These are phyloP conservation scores for Leavenworthia alabamica DNA, from an alignment of 345 rosid genomes.

Conservation along the genomic window DNA sequence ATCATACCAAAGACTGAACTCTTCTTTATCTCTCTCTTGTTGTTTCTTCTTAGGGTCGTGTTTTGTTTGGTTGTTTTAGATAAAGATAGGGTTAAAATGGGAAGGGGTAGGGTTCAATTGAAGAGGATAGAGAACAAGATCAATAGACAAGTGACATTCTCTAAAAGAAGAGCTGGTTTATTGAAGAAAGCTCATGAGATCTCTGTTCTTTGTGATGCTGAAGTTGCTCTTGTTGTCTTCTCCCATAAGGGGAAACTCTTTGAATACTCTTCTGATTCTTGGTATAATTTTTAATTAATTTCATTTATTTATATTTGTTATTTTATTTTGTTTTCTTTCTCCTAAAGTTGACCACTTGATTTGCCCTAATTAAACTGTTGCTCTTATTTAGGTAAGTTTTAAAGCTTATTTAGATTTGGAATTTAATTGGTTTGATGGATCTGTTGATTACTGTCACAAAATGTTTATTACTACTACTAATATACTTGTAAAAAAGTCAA, in stretches of 20 bases:
- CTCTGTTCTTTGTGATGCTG: conserved; percentile 74
- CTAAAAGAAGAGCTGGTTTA: conserved; percentile 67
- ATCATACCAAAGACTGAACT: conserved; percentile 29
- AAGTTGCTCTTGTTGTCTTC: conserved; percentile 70
- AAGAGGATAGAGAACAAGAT: conserved; percentile 82
- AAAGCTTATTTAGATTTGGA: conserved; percentile 3
- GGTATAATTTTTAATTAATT: conserved; percentile 29
- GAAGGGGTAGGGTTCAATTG: conserved; percentile 85
- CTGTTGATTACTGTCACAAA: not conserved
- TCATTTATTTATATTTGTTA: not conserved
- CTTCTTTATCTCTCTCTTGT: conserved; percentile 23
- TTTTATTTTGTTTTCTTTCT: not conserved
- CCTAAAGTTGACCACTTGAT: conserved; percentile 9
- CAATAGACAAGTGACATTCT: conserved; percentile 71
- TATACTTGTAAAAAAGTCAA: not conserved
- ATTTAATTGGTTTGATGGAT: not conserved
- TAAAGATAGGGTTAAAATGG: conserved; percentile 34
- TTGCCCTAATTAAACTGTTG: conserved; percentile 25
- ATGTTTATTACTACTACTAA: not conserved
- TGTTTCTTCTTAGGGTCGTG: conserved; percentile 24
- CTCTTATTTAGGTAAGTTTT: conserved; percentile 6
- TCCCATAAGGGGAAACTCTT: conserved; percentile 74
- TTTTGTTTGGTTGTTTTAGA: conserved; percentile 39
- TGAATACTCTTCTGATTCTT: conserved; percentile 58
- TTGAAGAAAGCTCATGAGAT: conserved; percentile 84